Conservation (phyloP, 768 basidiomycete genomes). For the Tricholoma saponaceum region DNA sequence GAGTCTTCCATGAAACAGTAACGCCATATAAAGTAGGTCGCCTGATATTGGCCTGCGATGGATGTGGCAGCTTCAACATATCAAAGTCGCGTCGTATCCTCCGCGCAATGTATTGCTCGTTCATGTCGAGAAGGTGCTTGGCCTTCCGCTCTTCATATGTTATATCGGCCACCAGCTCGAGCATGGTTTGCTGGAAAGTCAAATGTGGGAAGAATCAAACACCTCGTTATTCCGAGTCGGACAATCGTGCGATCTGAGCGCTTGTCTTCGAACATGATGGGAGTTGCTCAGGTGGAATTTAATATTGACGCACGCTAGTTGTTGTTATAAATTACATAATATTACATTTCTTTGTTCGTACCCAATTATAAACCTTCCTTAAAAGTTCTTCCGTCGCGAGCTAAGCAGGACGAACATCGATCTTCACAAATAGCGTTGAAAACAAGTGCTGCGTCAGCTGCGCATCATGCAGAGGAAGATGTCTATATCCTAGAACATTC, state of each 20-base stretch:
- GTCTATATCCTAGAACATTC: constrained; percentile 67
- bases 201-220: not conserved
- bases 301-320: too few relatives aligned
- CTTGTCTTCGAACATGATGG: not conserved
- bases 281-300: too few relatives aligned
- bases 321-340: not conserved
- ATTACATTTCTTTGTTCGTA: not conserved
- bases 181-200: not conserved
- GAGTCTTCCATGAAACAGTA: constrained; percentile 6
- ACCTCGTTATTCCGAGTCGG: not conserved
- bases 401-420: constrained; percentile 37
- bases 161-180: constrained; percentile 5
- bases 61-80: constrained; percentile 9
- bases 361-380: too few relatives aligned
- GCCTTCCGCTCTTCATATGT: constrained; percentile 1
- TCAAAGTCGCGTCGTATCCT: constrained; percentile 5
- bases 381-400: not conserved
- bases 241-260: not conserved
- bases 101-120: not conserved
- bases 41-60: constrained; percentile 6
- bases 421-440: constrained; percentile 85
- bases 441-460: constrained; percentile 88
- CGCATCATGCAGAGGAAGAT: constrained; percentile 85
- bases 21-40: not conserved
- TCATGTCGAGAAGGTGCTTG: not conserved